These are phyloP conservation scores for Chenopodium berlandieri DNA, from an alignment of 148 eudicot genomes.

Conservation along the genomic window DNA sequence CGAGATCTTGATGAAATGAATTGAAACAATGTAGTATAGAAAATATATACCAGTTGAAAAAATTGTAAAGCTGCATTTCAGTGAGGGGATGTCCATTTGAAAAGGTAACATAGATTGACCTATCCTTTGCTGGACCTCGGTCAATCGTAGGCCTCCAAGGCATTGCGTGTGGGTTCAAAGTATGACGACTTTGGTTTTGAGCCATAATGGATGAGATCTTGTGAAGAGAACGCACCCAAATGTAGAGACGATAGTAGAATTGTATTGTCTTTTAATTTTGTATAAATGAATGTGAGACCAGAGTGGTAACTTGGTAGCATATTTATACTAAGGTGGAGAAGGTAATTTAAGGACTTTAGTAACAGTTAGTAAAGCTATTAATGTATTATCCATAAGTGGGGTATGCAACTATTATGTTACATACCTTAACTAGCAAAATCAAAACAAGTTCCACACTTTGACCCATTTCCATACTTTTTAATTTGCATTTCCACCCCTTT, in stretches of 20 bases:
- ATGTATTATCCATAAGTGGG: too few species aligned
- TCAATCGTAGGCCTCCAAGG: slow-evolving; percentile 10
- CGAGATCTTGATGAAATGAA: neutral
- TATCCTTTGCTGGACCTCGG: slow-evolving; percentile 1
- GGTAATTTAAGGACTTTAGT: too few species aligned
- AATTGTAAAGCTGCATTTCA: neutral
- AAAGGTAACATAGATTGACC: slow-evolving; percentile 20
- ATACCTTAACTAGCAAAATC: neutral
- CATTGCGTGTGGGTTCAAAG: slow-evolving; percentile 20
- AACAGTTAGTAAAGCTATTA: neutral
- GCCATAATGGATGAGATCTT: neutral
- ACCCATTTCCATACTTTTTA: neutral
- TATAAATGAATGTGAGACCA: neutral
- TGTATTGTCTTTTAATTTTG: neutral
- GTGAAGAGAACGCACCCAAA: neutral
- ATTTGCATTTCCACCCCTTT: too few species aligned
- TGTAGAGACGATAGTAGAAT: neutral
- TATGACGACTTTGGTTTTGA: neutral
- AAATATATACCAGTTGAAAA: slow-evolving; percentile 12
- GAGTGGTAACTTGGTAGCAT: neutral
- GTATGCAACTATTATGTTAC: neutral
- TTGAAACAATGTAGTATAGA: neutral
- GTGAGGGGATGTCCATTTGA: slow-evolving; percentile 11
- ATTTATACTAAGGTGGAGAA: neutral
- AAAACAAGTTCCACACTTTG: neutral